phyloP scores from a whole-genome alignment of 2,329 filamentous ascomycete genomes.

The Blastomyces percursus region DNA sequence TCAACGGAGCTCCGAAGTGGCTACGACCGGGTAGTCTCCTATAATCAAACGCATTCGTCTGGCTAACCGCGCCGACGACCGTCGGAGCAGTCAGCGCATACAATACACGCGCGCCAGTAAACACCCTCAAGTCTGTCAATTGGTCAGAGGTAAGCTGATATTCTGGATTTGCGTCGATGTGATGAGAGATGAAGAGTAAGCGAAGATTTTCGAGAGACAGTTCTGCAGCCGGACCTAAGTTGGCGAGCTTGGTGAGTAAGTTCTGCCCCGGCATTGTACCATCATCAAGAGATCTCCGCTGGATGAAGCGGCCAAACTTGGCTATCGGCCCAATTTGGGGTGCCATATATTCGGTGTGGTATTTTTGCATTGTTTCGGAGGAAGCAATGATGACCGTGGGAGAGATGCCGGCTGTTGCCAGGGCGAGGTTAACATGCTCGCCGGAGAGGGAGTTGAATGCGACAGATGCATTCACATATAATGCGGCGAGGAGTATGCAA shows the following conservation, averaged over 20 bases:
- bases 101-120: constrained; percentile 66
- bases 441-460: constrained; percentile 83
- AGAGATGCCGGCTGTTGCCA: constrained; percentile 62
- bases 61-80: constrained; percentile 81
- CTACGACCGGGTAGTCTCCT: constrained; percentile 40
- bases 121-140: constrained; percentile 70
- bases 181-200: constrained; percentile 68
- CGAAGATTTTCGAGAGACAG: constrained; percentile 57
- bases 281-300: constrained; percentile 57
- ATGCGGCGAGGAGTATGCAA: constrained; percentile 64
- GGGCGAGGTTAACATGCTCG: constrained; percentile 55
- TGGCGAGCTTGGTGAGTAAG: constrained; percentile 42
- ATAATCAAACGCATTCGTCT: constrained; percentile 84
- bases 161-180: constrained; percentile 48
- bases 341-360: constrained; percentile 52
- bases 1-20: constrained; percentile 76
- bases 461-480: constrained; percentile 75
- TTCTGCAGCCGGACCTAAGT: constrained; percentile 30
- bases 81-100: constrained; percentile 73
- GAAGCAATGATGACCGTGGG: constrained; percentile 76
- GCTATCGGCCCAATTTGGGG: constrained; percentile 54
- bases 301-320: constrained; percentile 58
- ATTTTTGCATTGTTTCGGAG: constrained; percentile 58
- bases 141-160: constrained; percentile 56
- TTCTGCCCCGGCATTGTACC: constrained; percentile 63